These are phyloP conservation scores for Phytophthora tubulina DNA, from an alignment of 352 stramenopile species.

Conservation along the genomic window DNA sequence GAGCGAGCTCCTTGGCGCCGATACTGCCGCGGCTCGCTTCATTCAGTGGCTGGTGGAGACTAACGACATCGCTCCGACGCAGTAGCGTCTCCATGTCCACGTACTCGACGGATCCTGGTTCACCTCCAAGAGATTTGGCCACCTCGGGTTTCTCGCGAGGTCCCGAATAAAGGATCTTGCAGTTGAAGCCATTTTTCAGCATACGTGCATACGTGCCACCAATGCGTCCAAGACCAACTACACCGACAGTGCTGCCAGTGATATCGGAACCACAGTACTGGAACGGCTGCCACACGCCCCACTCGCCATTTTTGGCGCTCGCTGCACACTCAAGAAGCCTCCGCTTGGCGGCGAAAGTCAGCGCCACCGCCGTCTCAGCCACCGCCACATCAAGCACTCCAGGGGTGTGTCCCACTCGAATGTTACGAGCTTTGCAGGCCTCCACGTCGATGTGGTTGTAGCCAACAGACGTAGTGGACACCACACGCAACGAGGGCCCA, in stretches of 20 bases:
- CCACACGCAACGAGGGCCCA: slow-evolving; percentile 61
- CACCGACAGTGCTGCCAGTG: slow-evolving; percentile 69
- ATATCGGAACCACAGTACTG: slow-evolving; percentile 77
- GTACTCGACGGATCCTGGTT: slow-evolving; percentile 61
- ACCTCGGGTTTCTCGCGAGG: slow-evolving; percentile 67
- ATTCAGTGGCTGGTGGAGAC: slow-evolving; percentile 84
- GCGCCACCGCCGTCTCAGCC: slow-evolving; percentile 72
- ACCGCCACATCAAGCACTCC: slow-evolving; percentile 87
- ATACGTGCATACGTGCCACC: slow-evolving; percentile 80
- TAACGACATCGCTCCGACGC: slow-evolving; percentile 82
- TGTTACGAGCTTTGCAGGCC: slow-evolving; percentile 66
- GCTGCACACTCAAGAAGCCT: slow-evolving; percentile 70
- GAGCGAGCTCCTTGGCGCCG: slow-evolving; percentile 67
- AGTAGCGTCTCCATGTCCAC: slow-evolving; percentile 79
- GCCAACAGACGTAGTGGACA: slow-evolving; percentile 88
- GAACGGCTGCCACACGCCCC: slow-evolving; percentile 84
- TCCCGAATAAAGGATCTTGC: slow-evolving; percentile 81
- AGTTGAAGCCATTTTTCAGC: slow-evolving; percentile 83
- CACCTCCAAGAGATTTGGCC: slow-evolving; percentile 44
- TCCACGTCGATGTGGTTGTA: slow-evolving; percentile 92
- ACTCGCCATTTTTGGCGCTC: slow-evolving; percentile 78
- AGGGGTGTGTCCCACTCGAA: slow-evolving; percentile 84
- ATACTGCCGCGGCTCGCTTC: slow-evolving; percentile 76
- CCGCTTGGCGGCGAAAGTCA: slow-evolving; percentile 71
- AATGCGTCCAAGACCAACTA: slow-evolving; percentile 89